Base-by-base conservation (phyloP, 2,329 filamentous ascomycete genomes). In the Epicoccum nigrum region DNA sequence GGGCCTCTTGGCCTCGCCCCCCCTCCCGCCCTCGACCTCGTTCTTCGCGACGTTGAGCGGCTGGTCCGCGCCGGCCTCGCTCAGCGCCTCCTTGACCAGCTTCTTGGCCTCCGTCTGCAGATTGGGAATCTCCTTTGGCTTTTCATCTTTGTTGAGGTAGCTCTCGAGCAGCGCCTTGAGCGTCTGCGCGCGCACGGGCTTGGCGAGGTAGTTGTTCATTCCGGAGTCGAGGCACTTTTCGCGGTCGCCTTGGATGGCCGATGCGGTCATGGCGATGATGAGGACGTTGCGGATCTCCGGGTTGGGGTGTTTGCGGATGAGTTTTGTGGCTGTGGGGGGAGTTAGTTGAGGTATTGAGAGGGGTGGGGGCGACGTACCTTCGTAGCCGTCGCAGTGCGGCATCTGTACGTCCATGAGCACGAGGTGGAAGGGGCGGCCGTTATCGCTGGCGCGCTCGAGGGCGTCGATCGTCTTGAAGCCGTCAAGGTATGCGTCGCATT, bases 221-320 rank as follows among this genome's bases (percentile, higher is more conserved):
- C 93, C 93, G 1, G 91, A 90, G 41, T 92, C 90, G n/a, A 97
- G 78, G 63, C 93, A 97, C 75, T 96, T 97, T 71, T 97, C 93
- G 39, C 92, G 83, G 69, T 97, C 93, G 15, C 93, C 93, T 69
- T 94, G 89, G 55, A 97, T 97, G 3, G 93, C 93, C 20, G 88
- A 92, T 1, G 93, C 93, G 1, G 93, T 97, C 93, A 97, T 97
- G 46, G 93, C 93, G 63, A 97, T 97, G 40, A 97, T 89, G n/a
- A 97, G 79, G 1, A 95, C 85, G 58, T 90, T 86, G 44, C 90
- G 83, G 9, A 97, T 90, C 7, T 83, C 83, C 28, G 91, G 87
- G 51, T 91, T 83, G 0, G 84, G 72, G 70, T 97, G 92, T 60
- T 85, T 84, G 8, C 92, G 86, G 35, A 97, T 85, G 51, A 91